Conservation (phyloP, 2,329 filamentous ascomycete genomes). For the Domatiomyces catenatus region DNA sequence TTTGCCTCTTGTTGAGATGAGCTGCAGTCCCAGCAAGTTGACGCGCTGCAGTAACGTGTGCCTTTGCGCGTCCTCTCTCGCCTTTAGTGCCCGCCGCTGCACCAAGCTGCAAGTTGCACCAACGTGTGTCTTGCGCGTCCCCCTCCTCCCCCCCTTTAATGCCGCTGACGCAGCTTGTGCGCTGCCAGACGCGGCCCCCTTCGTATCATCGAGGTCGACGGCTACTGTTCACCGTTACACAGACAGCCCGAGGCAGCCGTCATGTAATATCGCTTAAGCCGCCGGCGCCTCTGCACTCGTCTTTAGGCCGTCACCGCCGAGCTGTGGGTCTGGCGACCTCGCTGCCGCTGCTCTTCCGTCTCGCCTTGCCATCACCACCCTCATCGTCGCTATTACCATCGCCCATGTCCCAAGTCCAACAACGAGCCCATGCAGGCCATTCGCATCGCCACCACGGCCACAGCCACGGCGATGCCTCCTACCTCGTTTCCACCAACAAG, state of each 20-base stretch:
- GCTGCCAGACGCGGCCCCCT: constrained; percentile 13
- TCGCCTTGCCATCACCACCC: not conserved
- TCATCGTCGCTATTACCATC: constrained; percentile 3
- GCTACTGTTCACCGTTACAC: constrained; percentile 1
- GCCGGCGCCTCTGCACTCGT: constrained; percentile 1
- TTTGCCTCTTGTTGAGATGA: not conserved
- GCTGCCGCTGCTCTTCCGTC: constrained; percentile 2
- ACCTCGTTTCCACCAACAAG: constrained; percentile 66
- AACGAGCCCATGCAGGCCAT: constrained; percentile 34
- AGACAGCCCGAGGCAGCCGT: not conserved
- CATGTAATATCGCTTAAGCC: constrained; percentile 1
- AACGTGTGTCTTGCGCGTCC: not conserved
- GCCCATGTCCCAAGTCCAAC: constrained; percentile 4
- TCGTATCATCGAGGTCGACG: constrained; percentile 4
- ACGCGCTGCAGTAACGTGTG: not conserved
- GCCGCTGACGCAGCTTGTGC: constrained; percentile 14
- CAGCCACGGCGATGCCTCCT: constrained; percentile 63
- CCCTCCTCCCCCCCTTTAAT: constrained; percentile 3
- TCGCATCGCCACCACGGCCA: constrained; percentile 48
- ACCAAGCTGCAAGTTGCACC: no score
- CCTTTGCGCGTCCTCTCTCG: not conserved
- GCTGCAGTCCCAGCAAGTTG: not conserved
- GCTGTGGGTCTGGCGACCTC: constrained; percentile 1
- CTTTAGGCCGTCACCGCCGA: constrained; percentile 3
- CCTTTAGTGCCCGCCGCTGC: constrained; percentile 9